These are phyloP conservation scores for Cladosporium sp. DNA, from an alignment of 2,329 filamentous ascomycete species.

Conservation along the genomic window DNA sequence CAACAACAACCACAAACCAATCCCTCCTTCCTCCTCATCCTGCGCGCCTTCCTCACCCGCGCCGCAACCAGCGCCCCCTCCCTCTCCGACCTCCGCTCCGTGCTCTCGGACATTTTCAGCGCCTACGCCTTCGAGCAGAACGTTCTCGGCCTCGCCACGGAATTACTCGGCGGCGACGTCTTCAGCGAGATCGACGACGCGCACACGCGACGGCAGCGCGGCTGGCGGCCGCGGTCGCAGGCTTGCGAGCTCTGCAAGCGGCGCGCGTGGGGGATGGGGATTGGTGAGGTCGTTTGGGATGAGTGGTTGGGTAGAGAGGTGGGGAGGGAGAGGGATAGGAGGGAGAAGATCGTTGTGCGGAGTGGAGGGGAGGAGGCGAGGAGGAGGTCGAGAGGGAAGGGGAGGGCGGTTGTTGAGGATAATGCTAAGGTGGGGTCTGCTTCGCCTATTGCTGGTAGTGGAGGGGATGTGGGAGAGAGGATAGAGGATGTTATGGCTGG, in stretches of 20 bases:
- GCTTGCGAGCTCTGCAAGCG: conserved; percentile 82
- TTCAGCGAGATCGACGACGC: conserved; percentile 79
- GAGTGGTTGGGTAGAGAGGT: conserved; percentile 66
- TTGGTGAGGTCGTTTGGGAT: conserved; percentile 71
- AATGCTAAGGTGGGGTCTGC: too few relatives aligned
- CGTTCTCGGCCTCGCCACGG: conserved; percentile 78
- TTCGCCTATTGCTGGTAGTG: conserved; percentile 34
- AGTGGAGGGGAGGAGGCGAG: conserved; percentile 31
- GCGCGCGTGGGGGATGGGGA: conserved; percentile 84
- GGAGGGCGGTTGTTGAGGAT: conserved; percentile 42
- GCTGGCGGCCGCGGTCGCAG: conserved; percentile 84
- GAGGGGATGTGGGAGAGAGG: conserved; percentile 26
- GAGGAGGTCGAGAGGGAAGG: conserved; percentile 51
- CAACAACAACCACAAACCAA: conserved; percentile 39
- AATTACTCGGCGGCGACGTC: conserved; percentile 80
- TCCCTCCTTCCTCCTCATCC: conserved; percentile 76
- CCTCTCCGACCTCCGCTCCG: conserved; percentile 77
- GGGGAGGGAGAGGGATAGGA: conserved; percentile 40
- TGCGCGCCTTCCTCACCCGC: conserved; percentile 81
- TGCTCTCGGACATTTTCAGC: conserved; percentile 85
- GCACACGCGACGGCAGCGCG: conserved; percentile 69
- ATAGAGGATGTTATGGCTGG: conserved; percentile 4
- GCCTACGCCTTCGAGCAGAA: conserved; percentile 95
- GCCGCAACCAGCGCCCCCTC: conserved; percentile 80
- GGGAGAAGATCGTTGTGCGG: conserved; percentile 37